Evolutionary conservation across 2,329 filamentous ascomycete genomes (phyloP), one percentile per base, ranked within the genome.

Genomic region (Knoxdaviesia proteae): DNA sequence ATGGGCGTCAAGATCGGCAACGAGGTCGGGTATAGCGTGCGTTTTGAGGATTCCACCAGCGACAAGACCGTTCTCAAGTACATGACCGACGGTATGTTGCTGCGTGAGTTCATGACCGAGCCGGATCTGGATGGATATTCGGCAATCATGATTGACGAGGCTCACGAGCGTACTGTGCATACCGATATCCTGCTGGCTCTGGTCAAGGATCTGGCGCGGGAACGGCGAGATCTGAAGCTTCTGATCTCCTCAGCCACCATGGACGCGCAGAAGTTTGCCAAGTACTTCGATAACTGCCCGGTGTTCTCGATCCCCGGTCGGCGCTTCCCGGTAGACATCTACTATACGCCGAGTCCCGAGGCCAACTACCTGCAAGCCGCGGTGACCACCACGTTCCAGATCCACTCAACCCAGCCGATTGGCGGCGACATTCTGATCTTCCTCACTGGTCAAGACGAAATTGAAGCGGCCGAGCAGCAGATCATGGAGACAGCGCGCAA

Each of bases 1-100:
- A 82, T 93, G 63, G 86, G 82, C 0, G 80, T 84, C 46, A 87
- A 88, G 56, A 63, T 96, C 7, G 90, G 90, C 1, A 81, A 84
- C 47, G 84, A 94, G 54, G 88, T 96, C 31, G 90, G 90, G 10
- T 98, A 94, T 56, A 79, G 80, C 0, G 93, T 98, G 51, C 81
- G 90, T 47, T 98, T 96, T 52, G 90, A 98, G 56, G 84, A 94
- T 58, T 77, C 78, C 48, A 93, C 86, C 0, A 84, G 76, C 55
- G 84, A 93, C 52, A 92, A 93, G 61, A 96, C 90, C 0, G 67
- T 88, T 6, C 62, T 98, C 43, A 92, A 94, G 58, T 96, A 94
- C 60, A 88, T 93, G 81, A 98, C 90, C 0, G 90, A 98, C 53
- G 90, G 90, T 55, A 93, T 96, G 80, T 64, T 96, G 36, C 65